A percentile compares a stretch with the other conserved stretches of the same genome.
Evolutionary conservation across 495 filamentous ascomycete genomes (phyloP).

Genomic region (Talaromyces stipitatus): DNA sequence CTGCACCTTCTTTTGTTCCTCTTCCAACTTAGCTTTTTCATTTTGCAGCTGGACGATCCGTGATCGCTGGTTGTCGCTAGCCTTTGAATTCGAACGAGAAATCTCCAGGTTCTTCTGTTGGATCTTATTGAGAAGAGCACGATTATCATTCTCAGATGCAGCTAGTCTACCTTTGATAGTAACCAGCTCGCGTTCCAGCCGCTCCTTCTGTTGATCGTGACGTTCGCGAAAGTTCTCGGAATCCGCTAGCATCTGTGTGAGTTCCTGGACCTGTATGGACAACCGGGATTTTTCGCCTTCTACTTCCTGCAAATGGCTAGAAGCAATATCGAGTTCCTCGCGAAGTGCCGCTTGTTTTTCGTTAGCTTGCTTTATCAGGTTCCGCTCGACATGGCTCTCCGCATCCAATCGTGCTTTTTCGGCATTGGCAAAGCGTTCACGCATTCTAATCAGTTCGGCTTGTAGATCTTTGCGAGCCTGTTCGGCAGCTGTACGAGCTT

Average conservation of each 20-base stretch:
- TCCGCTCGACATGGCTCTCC: conserved; percentile 73
- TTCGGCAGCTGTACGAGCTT: conserved; percentile 70
- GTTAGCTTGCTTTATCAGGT: conserved; percentile 65
- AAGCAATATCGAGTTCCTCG: conserved; percentile 68
- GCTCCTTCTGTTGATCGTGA: conserved; percentile 89
- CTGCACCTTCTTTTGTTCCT: conserved; percentile 70
- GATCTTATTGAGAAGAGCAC: conserved; percentile 88
- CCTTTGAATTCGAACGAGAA: conserved; percentile 78
- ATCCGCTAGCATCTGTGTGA: conserved; percentile 77
- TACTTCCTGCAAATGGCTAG: conserved; percentile 61
- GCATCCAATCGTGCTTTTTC: conserved; percentile 81
- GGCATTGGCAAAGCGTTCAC: conserved; percentile 71
- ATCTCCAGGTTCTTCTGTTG: conserved; percentile 98
- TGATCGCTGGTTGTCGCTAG: conserved; percentile 75
- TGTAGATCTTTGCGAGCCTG: conserved; percentile 85
- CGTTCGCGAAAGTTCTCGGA: conserved; percentile 79
- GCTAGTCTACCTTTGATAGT: conserved; percentile 84
- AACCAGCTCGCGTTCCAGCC: conserved; percentile 84
- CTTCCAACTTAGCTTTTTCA: conserved; percentile 78
- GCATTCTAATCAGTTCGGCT: conserved; percentile 70
- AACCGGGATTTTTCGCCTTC: conserved; percentile 70
- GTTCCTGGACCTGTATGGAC: conserved; percentile 65
- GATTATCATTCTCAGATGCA: conserved; percentile 95
- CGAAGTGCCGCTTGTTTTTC: conserved; percentile 73
- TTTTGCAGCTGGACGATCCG: conserved; percentile 68